These are phyloP conservation scores for Candida glucosophila DNA, from an alignment of 1,139 yeast species.

Conservation along the genomic window DNA sequence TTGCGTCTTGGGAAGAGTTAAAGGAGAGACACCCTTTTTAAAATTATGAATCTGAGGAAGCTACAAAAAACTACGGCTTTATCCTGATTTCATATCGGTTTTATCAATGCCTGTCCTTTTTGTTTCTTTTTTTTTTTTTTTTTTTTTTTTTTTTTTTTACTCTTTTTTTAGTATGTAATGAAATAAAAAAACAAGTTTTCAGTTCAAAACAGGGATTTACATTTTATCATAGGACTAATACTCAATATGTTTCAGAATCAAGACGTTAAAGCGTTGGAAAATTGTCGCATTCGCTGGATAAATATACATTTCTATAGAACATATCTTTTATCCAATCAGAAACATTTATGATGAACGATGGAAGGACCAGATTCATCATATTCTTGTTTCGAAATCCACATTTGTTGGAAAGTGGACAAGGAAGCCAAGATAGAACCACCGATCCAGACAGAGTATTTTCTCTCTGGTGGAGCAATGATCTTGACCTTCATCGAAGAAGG, in stretches of 20 bases:
- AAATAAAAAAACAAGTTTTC: too few relatives aligned
- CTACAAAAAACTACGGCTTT: slow-evolving; percentile 2
- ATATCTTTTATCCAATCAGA: slow-evolving; percentile 61
- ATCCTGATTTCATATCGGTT: slow-evolving; percentile 1
- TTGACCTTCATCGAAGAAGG: slow-evolving; percentile 99
- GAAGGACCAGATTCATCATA: slow-evolving; percentile 99
- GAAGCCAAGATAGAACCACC: slow-evolving; percentile 99
- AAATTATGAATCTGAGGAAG: slow-evolving; percentile 2
- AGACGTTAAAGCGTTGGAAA: too few relatives aligned
- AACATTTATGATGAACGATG: slow-evolving; percentile 99
- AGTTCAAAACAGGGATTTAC: too few relatives aligned
- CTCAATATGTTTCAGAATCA: too few relatives aligned
- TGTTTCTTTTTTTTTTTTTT: too few relatives aligned
- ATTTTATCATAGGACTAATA: too few relatives aligned
- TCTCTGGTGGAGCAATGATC: slow-evolving; percentile 99
- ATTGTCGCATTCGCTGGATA: too few relatives aligned
- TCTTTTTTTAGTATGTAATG: too few relatives aligned
- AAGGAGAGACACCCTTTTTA: slow-evolving; percentile 35
- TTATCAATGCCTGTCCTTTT: slow-evolving; percentile 1
- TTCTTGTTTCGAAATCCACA: slow-evolving; percentile 99
- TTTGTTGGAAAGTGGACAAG: slow-evolving; percentile 98
- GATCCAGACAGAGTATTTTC: slow-evolving; percentile 99
- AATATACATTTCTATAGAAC: too few relatives aligned
- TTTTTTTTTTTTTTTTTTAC: too few relatives aligned
- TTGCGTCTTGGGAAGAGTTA: slow-evolving; percentile 42